These are phyloP conservation scores for Sclerotinia trifoliorum DNA, from an alignment of 2,329 filamentous ascomycete species.

Conservation along the genomic window DNA sequence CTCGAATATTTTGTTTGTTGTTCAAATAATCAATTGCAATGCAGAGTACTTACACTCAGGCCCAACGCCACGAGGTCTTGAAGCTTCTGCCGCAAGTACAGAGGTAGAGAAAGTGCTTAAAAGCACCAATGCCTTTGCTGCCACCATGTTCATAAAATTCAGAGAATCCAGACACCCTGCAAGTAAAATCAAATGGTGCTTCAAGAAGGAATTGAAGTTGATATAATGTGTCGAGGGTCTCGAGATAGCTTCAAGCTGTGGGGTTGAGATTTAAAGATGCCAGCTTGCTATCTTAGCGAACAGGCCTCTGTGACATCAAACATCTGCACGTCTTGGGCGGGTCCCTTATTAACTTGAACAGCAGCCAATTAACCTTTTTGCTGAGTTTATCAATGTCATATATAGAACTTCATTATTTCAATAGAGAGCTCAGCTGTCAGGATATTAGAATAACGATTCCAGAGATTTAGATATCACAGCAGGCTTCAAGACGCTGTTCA, in stretches of 20 bases:
- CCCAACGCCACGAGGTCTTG: conserved; percentile 78
- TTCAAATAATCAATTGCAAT: conserved; percentile 14
- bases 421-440: not conserved
- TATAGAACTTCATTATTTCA: too few relatives aligned
- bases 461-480: not conserved
- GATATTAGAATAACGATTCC: not conserved
- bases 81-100: conserved; percentile 58
- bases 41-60: conserved; percentile 74
- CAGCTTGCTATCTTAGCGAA: conserved; percentile 29
- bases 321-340: conserved; percentile 6
- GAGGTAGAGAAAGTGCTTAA: conserved; percentile 37
- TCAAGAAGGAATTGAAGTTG: not conserved
- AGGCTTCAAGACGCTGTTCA: not conserved
- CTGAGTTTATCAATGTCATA: not conserved
- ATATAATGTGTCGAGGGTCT: not conserved
- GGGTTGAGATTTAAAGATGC: conserved; percentile 27
- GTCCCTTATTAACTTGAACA: not conserved
- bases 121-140: conserved; percentile 38
- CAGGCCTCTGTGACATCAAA: conserved; percentile 12
- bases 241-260: conserved; percentile 20
- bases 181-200: not conserved
- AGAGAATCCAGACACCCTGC: not conserved
- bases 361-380: not conserved
- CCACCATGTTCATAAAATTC: conserved; percentile 31
- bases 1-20: conserved; percentile 1